phyloP scores from a whole-genome alignment of 805 yeast species.

The Candida alai region DNA sequence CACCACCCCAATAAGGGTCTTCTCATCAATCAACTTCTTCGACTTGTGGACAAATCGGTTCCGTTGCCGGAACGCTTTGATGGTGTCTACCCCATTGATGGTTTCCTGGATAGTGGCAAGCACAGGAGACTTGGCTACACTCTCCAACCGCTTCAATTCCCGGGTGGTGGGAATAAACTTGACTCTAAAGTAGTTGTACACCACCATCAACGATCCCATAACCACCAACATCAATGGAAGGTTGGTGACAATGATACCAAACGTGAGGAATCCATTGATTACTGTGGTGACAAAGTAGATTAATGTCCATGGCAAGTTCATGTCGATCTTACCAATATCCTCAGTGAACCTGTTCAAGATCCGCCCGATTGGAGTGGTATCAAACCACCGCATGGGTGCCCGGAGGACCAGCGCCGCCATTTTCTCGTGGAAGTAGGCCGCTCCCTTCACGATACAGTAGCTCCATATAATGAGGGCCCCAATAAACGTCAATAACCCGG shows the following conservation, averaged over 20 bases:
- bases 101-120: conserved; percentile 36
- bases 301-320: conserved; percentile 29
- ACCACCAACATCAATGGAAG: conserved; percentile 32
- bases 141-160: conserved; percentile 29
- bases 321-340: conserved; percentile 32
- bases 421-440: conserved; percentile 31
- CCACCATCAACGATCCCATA: conserved; percentile 19
- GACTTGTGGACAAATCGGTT: conserved; percentile 27
- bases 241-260: conserved; percentile 27
- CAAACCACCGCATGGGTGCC: conserved; percentile 41
- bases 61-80: conserved; percentile 27
- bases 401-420: conserved; percentile 33
- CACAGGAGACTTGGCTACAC: conserved; percentile 29
- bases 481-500: conserved; percentile 23
- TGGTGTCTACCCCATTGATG: conserved; percentile 33
- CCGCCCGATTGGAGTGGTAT: conserved; percentile 39
- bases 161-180: conserved; percentile 33
- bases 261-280: conserved; percentile 23
- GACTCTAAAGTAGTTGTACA: conserved; percentile 29
- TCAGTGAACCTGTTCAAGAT: conserved; percentile 38
- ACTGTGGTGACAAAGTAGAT: conserved; percentile 19
- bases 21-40: conserved; percentile 21
- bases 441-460: conserved; percentile 27
- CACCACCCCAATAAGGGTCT: conserved; percentile 19
- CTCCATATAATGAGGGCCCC: conserved; percentile 30